Evolutionary conservation across 495 filamentous ascomycete genomes (phyloP).

Genomic region (Penicillium paxilli): DNA sequence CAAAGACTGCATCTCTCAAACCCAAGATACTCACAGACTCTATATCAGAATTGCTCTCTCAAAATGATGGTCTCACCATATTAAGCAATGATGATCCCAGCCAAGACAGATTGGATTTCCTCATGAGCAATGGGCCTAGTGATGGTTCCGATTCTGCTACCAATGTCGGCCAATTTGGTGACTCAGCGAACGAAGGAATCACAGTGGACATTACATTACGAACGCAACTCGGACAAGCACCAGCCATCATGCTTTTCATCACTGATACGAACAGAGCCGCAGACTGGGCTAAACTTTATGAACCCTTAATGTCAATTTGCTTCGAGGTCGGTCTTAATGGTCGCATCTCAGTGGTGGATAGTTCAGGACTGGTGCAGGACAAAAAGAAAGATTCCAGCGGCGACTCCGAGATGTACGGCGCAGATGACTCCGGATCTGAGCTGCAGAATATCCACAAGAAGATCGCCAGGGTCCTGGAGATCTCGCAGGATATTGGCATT

Average conservation of each 20-base stretch:
- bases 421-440: conserved; percentile 25
- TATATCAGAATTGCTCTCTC: conserved; percentile 1
- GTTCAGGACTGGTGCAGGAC: conserved; percentile 29
- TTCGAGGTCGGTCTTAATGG: conserved; percentile 67
- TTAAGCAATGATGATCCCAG: conserved; percentile 45
- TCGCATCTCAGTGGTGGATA: conserved; percentile 46
- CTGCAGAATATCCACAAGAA: conserved; percentile 36
- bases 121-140: conserved; percentile 21
- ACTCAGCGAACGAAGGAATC: conserved; percentile 26
- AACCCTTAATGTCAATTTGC: conserved; percentile 34
- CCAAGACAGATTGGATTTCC: conserved; percentile 32
- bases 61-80: conserved; percentile 20
- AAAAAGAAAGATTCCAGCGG: conserved; percentile 10
- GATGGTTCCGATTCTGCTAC: background rate
- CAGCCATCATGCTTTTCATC: conserved; percentile 44
- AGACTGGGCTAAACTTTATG: background rate
- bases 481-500: conserved; percentile 55
- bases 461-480: conserved; percentile 43
- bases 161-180: background rate
- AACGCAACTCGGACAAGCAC: conserved; percentile 44
- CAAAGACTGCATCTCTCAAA: background rate
- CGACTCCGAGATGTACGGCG: conserved; percentile 22
- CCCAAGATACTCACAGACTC: background rate
- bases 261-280: conserved; percentile 21
- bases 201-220: conserved; percentile 47